Evolutionary conservation across 73 alveolate species (phyloP), one percentile per base, ranked within the genome.

Genomic region (Symbiodinium natans): DNA sequence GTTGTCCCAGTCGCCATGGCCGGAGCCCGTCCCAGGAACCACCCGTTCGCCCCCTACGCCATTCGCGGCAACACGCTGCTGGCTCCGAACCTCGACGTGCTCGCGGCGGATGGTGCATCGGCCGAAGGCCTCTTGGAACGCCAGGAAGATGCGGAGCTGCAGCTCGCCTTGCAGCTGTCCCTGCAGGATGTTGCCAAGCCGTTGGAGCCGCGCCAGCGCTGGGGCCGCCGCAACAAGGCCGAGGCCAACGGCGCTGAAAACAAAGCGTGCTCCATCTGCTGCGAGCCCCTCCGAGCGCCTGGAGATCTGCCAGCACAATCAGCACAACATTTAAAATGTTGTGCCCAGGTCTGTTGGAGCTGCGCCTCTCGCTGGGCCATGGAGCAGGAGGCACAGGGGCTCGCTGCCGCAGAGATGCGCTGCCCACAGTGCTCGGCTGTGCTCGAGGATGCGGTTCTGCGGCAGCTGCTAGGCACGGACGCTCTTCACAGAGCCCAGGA

Each of bases 351-450:
- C 13, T 90, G 96, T 34, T 27, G 33, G 15, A n/a, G 88, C 21
- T 90, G 96, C 39, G 87, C 96, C 29, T 7, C 36, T 6, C 96
- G 29, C 4, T 90, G 96, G 96, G 96, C 96, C 3, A 56, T 13
- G 5, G 96, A 90, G 52, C 96, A 90, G 87, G 96, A 90, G 38
- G 41, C 96, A 1, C 96, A 90, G 46, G 96, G 96, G 38, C 41
- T 90, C 19, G 74, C 96, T 3, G 42, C 82, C 11, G 48, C 41
- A 40, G 96, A 90, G 88, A 63, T 90, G 39, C 77, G 74, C 80
- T 90, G 96, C 83, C 96, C 96, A 3, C 77, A 40, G 48, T 90
- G 96, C 41, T 38, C 34, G 17, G 86, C 74, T 29, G 27, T 23
- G 42, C 21, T 39, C 25, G 33, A 31, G 8, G 73, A n/a, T 21